Percentiles rank a stretch among this genome's conserved stretches.
Conservation (phyloP, 306 rosid species). For the Aeschynomene evenia region DNA sequence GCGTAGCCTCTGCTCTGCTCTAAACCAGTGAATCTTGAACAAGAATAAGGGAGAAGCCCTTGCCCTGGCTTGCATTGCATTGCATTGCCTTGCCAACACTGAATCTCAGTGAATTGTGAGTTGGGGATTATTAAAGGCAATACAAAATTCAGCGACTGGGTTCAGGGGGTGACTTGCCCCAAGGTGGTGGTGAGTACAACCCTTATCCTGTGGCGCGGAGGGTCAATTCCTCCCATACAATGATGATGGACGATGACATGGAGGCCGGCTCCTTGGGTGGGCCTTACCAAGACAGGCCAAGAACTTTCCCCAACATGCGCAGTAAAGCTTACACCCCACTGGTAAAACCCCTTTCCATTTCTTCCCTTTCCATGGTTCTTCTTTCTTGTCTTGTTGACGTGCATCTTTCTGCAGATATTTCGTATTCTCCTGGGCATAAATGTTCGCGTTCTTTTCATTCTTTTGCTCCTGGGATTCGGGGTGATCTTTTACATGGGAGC, state of each 20-base stretch:
- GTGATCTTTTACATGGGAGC: constrained; percentile 89
- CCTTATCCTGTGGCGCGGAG: constrained; percentile 67
- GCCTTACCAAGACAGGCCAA: constrained; percentile 70
- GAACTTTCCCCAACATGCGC: constrained; percentile 93
- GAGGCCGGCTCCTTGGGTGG: constrained; percentile 68
- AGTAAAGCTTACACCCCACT: constrained; percentile 78
- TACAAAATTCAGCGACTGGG: constrained; percentile 92
- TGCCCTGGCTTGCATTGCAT: too few species aligned
- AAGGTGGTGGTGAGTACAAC: constrained; percentile 71
- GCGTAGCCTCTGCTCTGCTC: background rate
- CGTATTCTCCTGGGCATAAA: constrained; percentile 74
- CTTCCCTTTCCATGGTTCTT: background rate
- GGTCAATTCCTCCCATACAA: constrained; percentile 62
- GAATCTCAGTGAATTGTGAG: background rate
- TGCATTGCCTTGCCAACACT: background rate
- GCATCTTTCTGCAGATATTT: constrained; percentile 63
- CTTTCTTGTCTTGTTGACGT: background rate
- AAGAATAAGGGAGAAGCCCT: constrained; percentile 9
- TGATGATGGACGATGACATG: constrained; percentile 67
- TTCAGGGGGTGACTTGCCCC: constrained; percentile 99
- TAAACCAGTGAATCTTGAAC: background rate
- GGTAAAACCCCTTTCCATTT: constrained; percentile 36
- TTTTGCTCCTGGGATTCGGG: constrained; percentile 70
- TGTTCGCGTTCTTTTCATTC: constrained; percentile 61
- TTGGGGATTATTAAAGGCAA: constrained; percentile 18